phyloP scores from a whole-genome alignment of 768 basidiomycete genomes.

The Lactifluus echinatus region DNA sequence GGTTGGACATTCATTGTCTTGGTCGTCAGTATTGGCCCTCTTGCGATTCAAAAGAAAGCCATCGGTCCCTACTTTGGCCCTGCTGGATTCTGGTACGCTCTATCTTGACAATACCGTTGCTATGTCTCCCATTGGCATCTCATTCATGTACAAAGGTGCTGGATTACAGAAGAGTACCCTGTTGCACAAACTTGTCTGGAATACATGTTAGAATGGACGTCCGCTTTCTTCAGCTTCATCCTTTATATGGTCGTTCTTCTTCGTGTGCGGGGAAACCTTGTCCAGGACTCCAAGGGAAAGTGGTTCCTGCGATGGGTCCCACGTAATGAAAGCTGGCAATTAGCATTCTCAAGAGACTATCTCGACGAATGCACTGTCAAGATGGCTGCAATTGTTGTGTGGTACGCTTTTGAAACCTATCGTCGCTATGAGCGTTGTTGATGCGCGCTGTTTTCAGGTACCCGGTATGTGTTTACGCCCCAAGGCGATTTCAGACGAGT shows the following conservation, averaged over 20 bases:
- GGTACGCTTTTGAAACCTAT: constrained; percentile 20
- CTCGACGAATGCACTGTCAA: constrained; percentile 28
- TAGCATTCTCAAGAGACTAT: constrained; percentile 28
- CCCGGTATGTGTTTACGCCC: constrained; percentile 19
- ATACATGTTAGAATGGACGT: constrained; percentile 37
- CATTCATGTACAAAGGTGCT: constrained; percentile 29
- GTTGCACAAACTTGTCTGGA: constrained; percentile 33
- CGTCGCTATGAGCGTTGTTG: not conserved
- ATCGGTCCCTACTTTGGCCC: constrained; percentile 38
- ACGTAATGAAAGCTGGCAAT: constrained; percentile 27
- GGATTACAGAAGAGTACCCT: constrained; percentile 37
- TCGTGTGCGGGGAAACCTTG: constrained; percentile 32
- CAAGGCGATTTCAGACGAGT: not conserved
- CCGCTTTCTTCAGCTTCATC: constrained; percentile 27
- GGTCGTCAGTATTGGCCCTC: constrained; percentile 32
- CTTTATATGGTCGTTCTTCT: constrained; percentile 30
- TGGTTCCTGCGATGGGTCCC: constrained; percentile 29
- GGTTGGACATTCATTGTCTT: constrained; percentile 32
- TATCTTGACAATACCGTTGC: not conserved
- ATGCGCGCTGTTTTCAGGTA: constrained; percentile 13
- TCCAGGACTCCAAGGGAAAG: constrained; percentile 21
- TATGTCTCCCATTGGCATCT: not conserved
- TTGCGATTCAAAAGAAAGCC: constrained; percentile 27
- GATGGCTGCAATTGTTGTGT: constrained; percentile 29
- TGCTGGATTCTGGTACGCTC: constrained; percentile 33